Evolutionary conservation across 2,329 filamentous ascomycete genomes (phyloP).

Genomic region (Botrytis galanthina): DNA sequence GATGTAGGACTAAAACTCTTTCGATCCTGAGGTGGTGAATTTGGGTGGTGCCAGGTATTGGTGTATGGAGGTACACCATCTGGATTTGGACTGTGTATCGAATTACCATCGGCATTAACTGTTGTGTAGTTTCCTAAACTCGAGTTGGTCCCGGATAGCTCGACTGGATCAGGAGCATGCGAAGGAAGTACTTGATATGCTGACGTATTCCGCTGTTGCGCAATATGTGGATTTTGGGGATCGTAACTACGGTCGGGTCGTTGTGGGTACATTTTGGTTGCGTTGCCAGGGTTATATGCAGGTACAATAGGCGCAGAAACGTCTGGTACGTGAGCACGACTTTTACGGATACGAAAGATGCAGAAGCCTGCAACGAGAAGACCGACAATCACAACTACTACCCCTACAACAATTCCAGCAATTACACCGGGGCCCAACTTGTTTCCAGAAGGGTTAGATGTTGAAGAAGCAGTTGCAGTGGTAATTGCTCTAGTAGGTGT

Average conservation of each 20-base stretch:
- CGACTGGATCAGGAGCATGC: constrained; percentile 4
- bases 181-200: constrained; percentile 10
- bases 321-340: constrained; percentile 2
- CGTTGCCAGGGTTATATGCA: constrained; percentile 6
- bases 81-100: background rate
- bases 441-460: constrained; percentile 17
- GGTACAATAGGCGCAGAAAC: constrained; percentile 11
- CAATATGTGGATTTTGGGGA: constrained; percentile 21
- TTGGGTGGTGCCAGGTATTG: constrained; percentile 11
- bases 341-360: constrained; percentile 34
- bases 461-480: constrained; percentile 32
- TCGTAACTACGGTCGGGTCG: constrained; percentile 22
- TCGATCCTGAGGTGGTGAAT: background rate
- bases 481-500: constrained; percentile 48
- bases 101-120: background rate
- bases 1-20: constrained; percentile 16
- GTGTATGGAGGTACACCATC: background rate
- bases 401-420: constrained; percentile 46
- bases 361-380: constrained; percentile 33
- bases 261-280: constrained; percentile 12
- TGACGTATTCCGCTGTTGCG: background rate
- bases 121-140: background rate
- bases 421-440: constrained; percentile 43
- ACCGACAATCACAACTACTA: background rate
- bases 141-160: constrained; percentile 12